Conservation (phyloP, 192 early-diverging fungal species). For the Thamnidium elegans region DNA sequence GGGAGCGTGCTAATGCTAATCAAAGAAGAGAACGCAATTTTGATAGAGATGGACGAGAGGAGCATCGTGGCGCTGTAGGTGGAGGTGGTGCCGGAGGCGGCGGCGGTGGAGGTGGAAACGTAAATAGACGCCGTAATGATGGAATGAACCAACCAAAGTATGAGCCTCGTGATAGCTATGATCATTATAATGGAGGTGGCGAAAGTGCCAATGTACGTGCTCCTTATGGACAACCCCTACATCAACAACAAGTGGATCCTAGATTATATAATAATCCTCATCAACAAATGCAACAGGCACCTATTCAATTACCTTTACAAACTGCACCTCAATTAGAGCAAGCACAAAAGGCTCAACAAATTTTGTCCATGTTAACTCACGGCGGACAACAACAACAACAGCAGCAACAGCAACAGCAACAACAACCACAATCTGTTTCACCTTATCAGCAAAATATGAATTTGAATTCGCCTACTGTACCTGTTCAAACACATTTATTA, state of each 20-base stretch:
- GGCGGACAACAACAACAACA: slow-evolving; percentile 8
- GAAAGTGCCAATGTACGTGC: slow-evolving; percentile 19
- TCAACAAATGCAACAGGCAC: background rate
- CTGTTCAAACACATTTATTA: slow-evolving; percentile 8
- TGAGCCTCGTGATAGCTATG: background rate
- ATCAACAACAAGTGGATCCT: background rate
- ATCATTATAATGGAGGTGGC: slow-evolving; percentile 6
- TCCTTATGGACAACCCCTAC: background rate
- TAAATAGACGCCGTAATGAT: slow-evolving; percentile 29
- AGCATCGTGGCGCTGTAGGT: slow-evolving; percentile 15
- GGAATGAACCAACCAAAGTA: background rate
- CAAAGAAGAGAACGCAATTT: slow-evolving; percentile 16
- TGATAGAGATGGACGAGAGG: slow-evolving; percentile 24
- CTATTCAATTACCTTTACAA: background rate
- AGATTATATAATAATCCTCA: slow-evolving; percentile 7
- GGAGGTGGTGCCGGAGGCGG: slow-evolving; percentile 4
- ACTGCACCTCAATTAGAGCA: slow-evolving; percentile 20
- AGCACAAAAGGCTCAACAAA: slow-evolving; percentile 33
- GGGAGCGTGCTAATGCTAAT: slow-evolving; percentile 25
- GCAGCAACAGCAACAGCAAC: slow-evolving; percentile 4
- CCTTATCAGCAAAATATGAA: background rate
- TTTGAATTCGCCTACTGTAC: background rate
- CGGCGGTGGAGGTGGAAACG: slow-evolving; percentile 10
- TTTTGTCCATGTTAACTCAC: slow-evolving; percentile 25
- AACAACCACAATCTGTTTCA: background rate